Evolutionary conservation across 2,329 filamentous ascomycete genomes (phyloP).

Genomic region (Trichoderma hamatum): DNA sequence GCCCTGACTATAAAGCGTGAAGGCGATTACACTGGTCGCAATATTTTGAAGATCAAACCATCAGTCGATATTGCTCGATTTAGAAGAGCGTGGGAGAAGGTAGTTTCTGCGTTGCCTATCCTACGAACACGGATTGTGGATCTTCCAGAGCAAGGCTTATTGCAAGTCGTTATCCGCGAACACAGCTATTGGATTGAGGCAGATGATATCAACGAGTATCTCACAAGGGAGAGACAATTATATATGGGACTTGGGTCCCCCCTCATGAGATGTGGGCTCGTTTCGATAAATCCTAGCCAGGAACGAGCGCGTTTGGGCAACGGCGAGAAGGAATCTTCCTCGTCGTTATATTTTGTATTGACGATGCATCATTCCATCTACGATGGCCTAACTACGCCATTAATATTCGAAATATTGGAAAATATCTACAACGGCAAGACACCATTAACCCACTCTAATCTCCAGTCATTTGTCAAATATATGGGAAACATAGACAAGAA

Average conservation of each 20-base stretch:
- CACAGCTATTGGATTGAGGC: neutral
- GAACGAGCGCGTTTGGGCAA: neutral
- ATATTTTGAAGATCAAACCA: neutral
- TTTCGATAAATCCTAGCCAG: neutral
- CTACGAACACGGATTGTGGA: conserved; percentile 17
- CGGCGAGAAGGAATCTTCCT: neutral
- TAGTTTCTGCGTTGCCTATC: neutral
- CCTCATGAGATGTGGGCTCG: neutral
- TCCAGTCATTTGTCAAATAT: conserved; percentile 13
- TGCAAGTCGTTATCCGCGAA: conserved; percentile 13
- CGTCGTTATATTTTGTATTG: conserved; percentile 7
- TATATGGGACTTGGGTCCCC: neutral
- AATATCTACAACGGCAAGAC: neutral
- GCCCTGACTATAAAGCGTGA: conserved; percentile 8
- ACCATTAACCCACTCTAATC: neutral
- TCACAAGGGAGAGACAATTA: neutral
- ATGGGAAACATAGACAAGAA: neutral
- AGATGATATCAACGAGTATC: neutral
- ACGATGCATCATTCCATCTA: conserved; percentile 23
- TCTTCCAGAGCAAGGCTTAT: neutral
- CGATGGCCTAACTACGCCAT: conserved; percentile 4
- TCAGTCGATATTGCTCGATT: neutral
- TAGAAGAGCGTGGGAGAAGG: conserved; percentile 1
- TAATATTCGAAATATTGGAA: conserved; percentile 8
- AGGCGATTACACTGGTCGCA: conserved; percentile 1